Conservation (phyloP, 768 basidiomycete genomes). For the Boletales sp. region DNA sequence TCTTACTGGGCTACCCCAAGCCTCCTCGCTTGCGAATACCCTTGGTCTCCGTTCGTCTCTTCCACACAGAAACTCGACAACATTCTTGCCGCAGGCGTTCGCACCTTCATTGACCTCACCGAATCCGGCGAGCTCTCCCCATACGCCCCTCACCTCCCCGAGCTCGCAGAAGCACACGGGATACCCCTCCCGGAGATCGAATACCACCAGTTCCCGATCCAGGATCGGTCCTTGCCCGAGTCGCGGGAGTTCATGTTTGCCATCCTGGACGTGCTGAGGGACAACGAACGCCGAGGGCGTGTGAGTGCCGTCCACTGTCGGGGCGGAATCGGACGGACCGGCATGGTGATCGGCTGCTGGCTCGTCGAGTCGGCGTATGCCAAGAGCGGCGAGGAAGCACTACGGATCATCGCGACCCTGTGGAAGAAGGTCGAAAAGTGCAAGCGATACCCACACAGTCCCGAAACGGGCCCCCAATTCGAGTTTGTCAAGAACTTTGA, state of each 20-base stretch:
- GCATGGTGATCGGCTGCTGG: slow-evolving; percentile 69
- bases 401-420: slow-evolving; percentile 59
- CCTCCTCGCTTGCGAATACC: slow-evolving; percentile 79
- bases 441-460: slow-evolving; percentile 69
- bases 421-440: slow-evolving; percentile 80
- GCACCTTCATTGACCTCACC: slow-evolving; percentile 84
- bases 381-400: slow-evolving; percentile 59
- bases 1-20: slow-evolving; percentile 78
- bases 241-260: slow-evolving; percentile 54
- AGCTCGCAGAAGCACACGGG: slow-evolving; percentile 50
- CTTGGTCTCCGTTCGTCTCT: slow-evolving; percentile 58
- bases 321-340: slow-evolving; percentile 71
- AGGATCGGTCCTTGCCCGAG: slow-evolving; percentile 64
- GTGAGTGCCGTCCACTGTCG: slow-evolving; percentile 75
- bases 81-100: slow-evolving; percentile 65
- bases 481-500: slow-evolving; percentile 67
- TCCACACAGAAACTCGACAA: slow-evolving; percentile 69
- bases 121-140: slow-evolving; percentile 72
- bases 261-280: slow-evolving; percentile 56
- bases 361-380: slow-evolving; percentile 65
- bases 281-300: slow-evolving; percentile 56
- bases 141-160: slow-evolving; percentile 53
- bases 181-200: slow-evolving; percentile 56
- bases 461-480: slow-evolving; percentile 76
- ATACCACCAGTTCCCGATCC: slow-evolving; percentile 79